These are phyloP conservation scores for Gryganskiella cystojenkinii DNA, from an alignment of 192 early-diverging fungal genomes.

Conservation along the genomic window DNA sequence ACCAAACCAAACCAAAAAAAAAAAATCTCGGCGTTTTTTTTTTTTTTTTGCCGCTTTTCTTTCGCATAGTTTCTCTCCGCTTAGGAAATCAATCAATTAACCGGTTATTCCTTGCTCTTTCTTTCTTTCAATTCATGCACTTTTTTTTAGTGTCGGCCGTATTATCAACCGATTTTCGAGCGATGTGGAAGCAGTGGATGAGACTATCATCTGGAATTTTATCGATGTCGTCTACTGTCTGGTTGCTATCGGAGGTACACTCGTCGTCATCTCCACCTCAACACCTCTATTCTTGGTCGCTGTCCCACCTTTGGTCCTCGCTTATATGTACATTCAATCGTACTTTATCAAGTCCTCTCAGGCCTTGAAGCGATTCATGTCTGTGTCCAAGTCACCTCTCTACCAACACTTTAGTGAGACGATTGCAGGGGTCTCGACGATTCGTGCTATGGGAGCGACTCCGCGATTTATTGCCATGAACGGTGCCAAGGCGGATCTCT, in stretches of 20 bases:
- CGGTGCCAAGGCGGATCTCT: constrained; percentile 8
- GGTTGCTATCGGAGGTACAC: constrained; percentile 53
- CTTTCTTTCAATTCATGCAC: background rate
- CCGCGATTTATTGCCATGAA: constrained; percentile 68
- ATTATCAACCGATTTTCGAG: constrained; percentile 92
- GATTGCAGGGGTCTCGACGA: constrained; percentile 68
- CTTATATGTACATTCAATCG: constrained; percentile 58
- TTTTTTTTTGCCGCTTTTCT: background rate
- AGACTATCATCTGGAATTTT: constrained; percentile 64
- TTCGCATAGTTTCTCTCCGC: too few species aligned
- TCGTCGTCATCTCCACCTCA: constrained; percentile 53
- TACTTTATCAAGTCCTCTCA: constrained; percentile 79
- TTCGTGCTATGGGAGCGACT: constrained; percentile 69
- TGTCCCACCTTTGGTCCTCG: constrained; percentile 56
- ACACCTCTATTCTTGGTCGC: constrained; percentile 57
- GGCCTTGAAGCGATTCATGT: constrained; percentile 85
- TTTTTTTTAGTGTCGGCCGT: constrained; percentile 79
- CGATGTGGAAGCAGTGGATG: constrained; percentile 86
- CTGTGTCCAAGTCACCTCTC: constrained; percentile 80
- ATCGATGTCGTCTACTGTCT: constrained; percentile 55
- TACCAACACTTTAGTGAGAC: constrained; percentile 78
- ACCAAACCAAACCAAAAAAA: too few species aligned
- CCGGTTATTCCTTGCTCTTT: too few species aligned
- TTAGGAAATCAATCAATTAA: too few species aligned
- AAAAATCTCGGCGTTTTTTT: too few species aligned